These are phyloP conservation scores for Penicillium herquei DNA, from an alignment of 495 filamentous ascomycete genomes.

Conservation along the genomic window DNA sequence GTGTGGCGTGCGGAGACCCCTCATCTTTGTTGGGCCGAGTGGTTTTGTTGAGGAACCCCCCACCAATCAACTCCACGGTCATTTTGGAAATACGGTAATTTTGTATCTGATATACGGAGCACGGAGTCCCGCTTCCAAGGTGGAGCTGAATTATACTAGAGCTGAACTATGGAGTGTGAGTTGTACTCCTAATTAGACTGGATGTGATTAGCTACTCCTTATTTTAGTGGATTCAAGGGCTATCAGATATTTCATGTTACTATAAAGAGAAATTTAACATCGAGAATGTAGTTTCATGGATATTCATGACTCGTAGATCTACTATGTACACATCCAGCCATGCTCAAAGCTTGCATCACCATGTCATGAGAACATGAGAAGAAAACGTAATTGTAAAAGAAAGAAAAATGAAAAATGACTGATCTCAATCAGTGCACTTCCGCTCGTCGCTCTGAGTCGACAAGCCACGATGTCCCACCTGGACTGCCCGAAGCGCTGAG, in stretches of 20 bases:
- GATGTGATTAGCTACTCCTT: neutral
- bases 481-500: slow-evolving; percentile 59
- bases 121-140: neutral
- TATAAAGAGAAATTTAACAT: too few species aligned
- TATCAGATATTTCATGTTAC: too few species aligned
- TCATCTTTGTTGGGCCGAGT: slow-evolving; percentile 18
- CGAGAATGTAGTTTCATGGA: too few species aligned
- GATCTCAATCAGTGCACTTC: slow-evolving; percentile 13
- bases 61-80: slow-evolving; percentile 12
- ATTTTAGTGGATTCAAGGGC: too few species aligned
- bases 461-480: slow-evolving; percentile 60
- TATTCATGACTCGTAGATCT: slow-evolving; percentile 21
- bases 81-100: slow-evolving; percentile 11
- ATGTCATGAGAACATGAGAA: neutral
- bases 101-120: neutral
- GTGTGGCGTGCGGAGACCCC: neutral
- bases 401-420: neutral
- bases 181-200: neutral
- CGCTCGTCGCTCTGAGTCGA: slow-evolving; percentile 50
- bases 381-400: neutral
- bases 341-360: neutral
- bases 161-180: too few species aligned
- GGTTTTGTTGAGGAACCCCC: slow-evolving; percentile 23
- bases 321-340: slow-evolving; percentile 1
- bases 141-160: neutral